Evolutionary conservation across 768 basidiomycete genomes (phyloP).

Genomic region (Leccinum uliginosum): DNA sequence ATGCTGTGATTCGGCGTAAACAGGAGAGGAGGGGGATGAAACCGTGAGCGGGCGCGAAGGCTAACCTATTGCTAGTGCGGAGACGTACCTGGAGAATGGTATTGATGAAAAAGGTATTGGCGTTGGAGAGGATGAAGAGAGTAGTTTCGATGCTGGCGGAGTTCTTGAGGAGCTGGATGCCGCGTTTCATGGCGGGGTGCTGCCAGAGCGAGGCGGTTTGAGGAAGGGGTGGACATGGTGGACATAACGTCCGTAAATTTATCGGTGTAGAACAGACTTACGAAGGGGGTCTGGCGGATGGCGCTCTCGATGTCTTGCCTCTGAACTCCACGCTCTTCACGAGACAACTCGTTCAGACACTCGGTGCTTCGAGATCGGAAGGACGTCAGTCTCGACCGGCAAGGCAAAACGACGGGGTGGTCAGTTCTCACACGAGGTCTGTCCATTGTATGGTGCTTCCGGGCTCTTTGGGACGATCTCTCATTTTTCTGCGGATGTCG

Average conservation of each 20-base stretch:
- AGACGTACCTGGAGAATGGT: slow-evolving; percentile 75
- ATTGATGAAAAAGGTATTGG: slow-evolving; percentile 87
- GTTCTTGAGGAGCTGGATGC: slow-evolving; percentile 71
- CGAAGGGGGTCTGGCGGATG: slow-evolving; percentile 82
- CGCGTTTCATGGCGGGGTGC: slow-evolving; percentile 97
- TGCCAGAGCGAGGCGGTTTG: slow-evolving; percentile 26
- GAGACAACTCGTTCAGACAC: slow-evolving; percentile 58
- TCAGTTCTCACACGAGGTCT: slow-evolving; percentile 77
- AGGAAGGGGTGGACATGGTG: not conserved
- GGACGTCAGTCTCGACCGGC: not conserved
- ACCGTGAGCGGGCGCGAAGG: not conserved
- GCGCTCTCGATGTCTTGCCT: slow-evolving; percentile 73
- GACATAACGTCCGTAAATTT: not conserved
- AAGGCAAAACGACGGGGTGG: not conserved
- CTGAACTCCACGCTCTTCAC: slow-evolving; percentile 59
- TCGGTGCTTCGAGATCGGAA: slow-evolving; percentile 45
- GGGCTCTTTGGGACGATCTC: slow-evolving; percentile 42
- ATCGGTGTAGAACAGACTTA: slow-evolving; percentile 34
- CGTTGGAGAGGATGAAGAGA: slow-evolving; percentile 90
- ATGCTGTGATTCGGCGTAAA: slow-evolving; percentile 38
- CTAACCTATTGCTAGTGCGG: not conserved
- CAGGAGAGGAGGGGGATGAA: too few species aligned
- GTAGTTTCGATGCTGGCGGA: slow-evolving; percentile 56
- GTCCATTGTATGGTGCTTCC: slow-evolving; percentile 77
- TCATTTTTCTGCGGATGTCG: slow-evolving; percentile 77